Base-by-base conservation (phyloP, 495 filamentous ascomycete genomes). In the Neurospora sp. region DNA sequence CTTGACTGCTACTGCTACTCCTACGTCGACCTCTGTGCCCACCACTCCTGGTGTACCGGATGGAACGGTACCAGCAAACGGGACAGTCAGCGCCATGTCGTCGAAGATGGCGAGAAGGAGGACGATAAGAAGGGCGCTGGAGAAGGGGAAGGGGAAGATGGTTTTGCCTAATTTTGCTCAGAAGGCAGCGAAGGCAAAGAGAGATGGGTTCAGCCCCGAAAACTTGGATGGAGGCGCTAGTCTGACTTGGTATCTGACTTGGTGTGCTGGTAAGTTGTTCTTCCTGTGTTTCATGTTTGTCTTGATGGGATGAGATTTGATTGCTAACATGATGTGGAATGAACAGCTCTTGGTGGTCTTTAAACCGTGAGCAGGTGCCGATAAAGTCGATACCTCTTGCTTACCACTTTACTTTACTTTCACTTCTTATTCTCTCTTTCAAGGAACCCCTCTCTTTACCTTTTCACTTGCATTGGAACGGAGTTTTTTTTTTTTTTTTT, bases 181-280 rank as follows among this genome's bases (percentile, higher is more conserved):
- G 39, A 40, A 40, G 39, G 39, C 39, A 40, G 39, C 39, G 12
- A 82, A 65, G 53, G 53, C 27, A 0, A 65, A 65, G 27, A 65
- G 27, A 18, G 27, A 27, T 4, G 53, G 53, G 22, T 35, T 65
- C 14, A 35, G 27, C 12, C 0, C 27, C 8, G 53, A 65, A 7
- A 65, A 65, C 6, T 7, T 65, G 71, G 96, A 97, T 80, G 93
- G 93, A 0, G 96, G 96, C 10, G 93, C 93, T 7, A 92, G 90
- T 76, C 84, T 90, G 78, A 94, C 93, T 45, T 98, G 94, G 94
- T 97, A 95, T 86, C 79, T 98, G 79, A 91, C 92, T 18, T 93
- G 89, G 82, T 85, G 90, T 73, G 95, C 93, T 70, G 85, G 84
- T 85, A 70, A 80, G 84, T 83, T 42, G n/a, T 7, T 38, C 14